phyloP scores from a whole-genome alignment of 169 alveolate genomes.

The Cytauxzoon felis region DNA sequence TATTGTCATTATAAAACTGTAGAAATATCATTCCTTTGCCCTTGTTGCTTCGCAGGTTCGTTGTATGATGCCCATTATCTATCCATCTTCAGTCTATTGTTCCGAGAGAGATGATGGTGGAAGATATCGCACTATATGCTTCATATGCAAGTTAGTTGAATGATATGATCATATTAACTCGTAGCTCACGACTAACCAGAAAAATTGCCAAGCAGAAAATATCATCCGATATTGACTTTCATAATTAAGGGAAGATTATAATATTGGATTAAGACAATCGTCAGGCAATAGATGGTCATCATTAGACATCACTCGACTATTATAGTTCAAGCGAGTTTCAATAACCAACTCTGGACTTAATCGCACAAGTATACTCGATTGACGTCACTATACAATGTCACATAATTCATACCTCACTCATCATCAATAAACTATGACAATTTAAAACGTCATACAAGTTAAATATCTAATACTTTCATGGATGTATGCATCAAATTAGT shows the following conservation, averaged over 20 bases:
- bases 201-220: constrained; percentile 34
- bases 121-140: constrained; percentile 40
- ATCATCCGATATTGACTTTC: constrained; percentile 51
- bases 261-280: not conserved
- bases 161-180: not conserved
- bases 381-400: too few relatives aligned
- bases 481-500: too few relatives aligned
- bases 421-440: too few relatives aligned
- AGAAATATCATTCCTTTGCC: constrained; percentile 79
- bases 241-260: too few relatives aligned
- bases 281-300: not conserved
- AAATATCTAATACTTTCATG: too few relatives aligned
- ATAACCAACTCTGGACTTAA: too few relatives aligned
- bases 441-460: too few relatives aligned
- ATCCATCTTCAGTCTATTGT: constrained; percentile 38
- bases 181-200: constrained; percentile 54
- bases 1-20: constrained; percentile 80
- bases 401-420: too few relatives aligned
- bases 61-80: constrained; percentile 47
- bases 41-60: constrained; percentile 80
- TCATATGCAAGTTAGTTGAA: constrained; percentile 52
- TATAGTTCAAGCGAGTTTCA: too few relatives aligned
- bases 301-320: too few relatives aligned
- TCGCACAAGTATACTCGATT: too few relatives aligned
- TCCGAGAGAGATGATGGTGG: constrained; percentile 58